Percentiles rank a stretch among this genome's conserved stretches.
These are phyloP conservation scores for Strobilomyces confusus DNA, from an alignment of 768 basidiomycete genomes.

Conservation along the genomic window DNA sequence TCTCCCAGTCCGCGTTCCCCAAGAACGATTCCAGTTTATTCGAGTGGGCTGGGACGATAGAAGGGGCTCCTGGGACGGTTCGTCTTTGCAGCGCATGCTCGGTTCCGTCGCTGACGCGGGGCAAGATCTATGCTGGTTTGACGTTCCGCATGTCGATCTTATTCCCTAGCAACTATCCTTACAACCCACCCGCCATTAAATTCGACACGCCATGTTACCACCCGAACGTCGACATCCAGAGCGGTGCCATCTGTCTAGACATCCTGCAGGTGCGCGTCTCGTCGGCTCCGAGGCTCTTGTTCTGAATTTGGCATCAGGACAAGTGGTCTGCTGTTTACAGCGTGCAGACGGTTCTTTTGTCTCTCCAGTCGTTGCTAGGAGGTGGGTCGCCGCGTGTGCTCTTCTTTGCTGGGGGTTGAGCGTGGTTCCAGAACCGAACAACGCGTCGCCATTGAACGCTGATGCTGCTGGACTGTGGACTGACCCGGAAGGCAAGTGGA, in stretches of 20 bases:
- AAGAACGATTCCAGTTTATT: constrained; percentile 83
- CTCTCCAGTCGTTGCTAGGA: constrained; percentile 82
- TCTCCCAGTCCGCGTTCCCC: constrained; percentile 77
- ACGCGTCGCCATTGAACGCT: constrained; percentile 83
- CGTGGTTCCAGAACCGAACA: constrained; percentile 72
- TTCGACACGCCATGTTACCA: constrained; percentile 91
- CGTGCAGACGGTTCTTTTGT: constrained; percentile 85
- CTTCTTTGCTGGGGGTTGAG: background rate
- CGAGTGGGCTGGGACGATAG: constrained; percentile 88
- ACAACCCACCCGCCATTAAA: constrained; percentile 77
- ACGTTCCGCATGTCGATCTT: constrained; percentile 79
- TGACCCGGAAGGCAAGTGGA: constrained; percentile 53
- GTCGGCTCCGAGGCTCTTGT: background rate
- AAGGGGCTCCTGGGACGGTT: constrained; percentile 71
- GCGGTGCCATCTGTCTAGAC: constrained; percentile 80
- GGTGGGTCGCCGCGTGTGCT: constrained; percentile 45
- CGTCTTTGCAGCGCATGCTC: background rate
- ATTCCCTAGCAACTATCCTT: constrained; percentile 88
- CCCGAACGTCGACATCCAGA: constrained; percentile 80
- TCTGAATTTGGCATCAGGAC: constrained; percentile 45
- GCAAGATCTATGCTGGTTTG: constrained; percentile 72
- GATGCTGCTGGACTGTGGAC: constrained; percentile 85
- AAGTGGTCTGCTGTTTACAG: constrained; percentile 94
- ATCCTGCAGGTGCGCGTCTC: constrained; percentile 67
- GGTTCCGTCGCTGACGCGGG: background rate